Percentiles rank a stretch among this genome's conserved stretches.
phyloP scores from a whole-genome alignment of 176 grass and related monocot species.

The Eragrostis nindensis region DNA sequence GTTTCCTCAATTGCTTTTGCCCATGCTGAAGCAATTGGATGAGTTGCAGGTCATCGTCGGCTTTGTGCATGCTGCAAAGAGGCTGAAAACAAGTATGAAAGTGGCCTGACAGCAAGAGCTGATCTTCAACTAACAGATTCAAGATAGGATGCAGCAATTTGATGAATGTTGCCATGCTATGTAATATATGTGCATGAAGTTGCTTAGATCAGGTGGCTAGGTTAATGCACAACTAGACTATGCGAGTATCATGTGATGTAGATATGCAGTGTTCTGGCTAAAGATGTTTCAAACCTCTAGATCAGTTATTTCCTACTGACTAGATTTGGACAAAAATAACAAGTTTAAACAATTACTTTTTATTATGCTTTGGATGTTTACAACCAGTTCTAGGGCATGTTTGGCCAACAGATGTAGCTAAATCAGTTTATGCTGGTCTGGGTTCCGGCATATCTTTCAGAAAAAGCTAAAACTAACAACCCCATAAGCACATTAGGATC shows the following conservation, averaged over 20 bases:
- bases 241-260: slow-evolving; percentile 45
- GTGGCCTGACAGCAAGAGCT: slow-evolving; percentile 36
- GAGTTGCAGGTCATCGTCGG: slow-evolving; percentile 75
- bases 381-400: background rate
- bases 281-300: slow-evolving; percentile 40
- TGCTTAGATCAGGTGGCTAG: slow-evolving; percentile 47
- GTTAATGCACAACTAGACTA: slow-evolving; percentile 32
- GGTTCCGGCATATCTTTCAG: background rate
- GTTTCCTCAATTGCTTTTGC: slow-evolving; percentile 52
- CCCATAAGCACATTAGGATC: background rate
- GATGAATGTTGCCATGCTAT: slow-evolving; percentile 60
- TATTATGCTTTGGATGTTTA: background rate
- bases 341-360: slow-evolving; percentile 24
- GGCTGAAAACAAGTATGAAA: slow-evolving; percentile 61
- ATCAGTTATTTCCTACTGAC: slow-evolving; percentile 41
- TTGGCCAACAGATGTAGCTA: no score
- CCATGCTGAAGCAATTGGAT: slow-evolving; percentile 79
- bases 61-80: slow-evolving; percentile 83
- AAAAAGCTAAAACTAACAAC: background rate
- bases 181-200: slow-evolving; percentile 58
- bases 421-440: background rate
- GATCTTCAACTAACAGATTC: slow-evolving; percentile 61
- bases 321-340: slow-evolving; percentile 36
- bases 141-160: slow-evolving; percentile 51
- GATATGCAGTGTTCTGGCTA: slow-evolving; percentile 48